Conservation (phyloP, 805 yeast species). For the Nakazawaea ishiwadae region DNA sequence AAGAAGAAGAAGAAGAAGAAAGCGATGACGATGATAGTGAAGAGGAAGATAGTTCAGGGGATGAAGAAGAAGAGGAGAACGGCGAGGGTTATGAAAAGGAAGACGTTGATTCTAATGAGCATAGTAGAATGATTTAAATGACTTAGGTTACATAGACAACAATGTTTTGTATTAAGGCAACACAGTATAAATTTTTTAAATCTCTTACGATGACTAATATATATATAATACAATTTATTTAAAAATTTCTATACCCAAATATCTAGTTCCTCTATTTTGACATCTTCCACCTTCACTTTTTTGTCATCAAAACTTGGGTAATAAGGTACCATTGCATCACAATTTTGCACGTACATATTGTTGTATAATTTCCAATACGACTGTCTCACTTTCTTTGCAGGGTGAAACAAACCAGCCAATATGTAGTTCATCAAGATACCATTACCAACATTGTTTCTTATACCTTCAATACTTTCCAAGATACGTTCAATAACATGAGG, state of each 20-base stretch:
- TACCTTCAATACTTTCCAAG: conserved; percentile 71
- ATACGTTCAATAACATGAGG: conserved; percentile 90
- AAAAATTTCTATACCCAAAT: conserved; percentile 22
- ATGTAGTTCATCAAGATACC: conserved; percentile 72
- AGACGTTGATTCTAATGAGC: not conserved
- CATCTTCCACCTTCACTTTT: conserved; percentile 10
- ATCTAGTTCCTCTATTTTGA: conserved; percentile 44
- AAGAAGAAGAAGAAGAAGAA: conserved; percentile 27
- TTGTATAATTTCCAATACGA: conserved; percentile 88
- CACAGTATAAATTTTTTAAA: no score
- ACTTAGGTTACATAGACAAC: not conserved
- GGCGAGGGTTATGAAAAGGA: not conserved
- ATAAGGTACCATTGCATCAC: conserved; percentile 76
- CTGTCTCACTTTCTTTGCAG: conserved; percentile 79
- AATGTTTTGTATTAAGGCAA: no score
- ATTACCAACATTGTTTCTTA: conserved; percentile 68
- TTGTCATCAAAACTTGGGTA: conserved; percentile 58
- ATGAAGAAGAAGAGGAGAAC: not conserved
- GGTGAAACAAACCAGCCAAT: conserved; percentile 89
- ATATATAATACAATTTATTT: no score
- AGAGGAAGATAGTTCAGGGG: conserved; percentile 15
- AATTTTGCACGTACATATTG: conserved; percentile 63
- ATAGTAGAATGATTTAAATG: not conserved
- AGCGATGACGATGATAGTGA: conserved; percentile 27
- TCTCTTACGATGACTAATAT: no score